A percentile compares a stretch with the other conserved stretches of the same genome.
Conservation (phyloP, 805 yeast genomes). For the Zygosaccharomyces pseudorouxii region DNA sequence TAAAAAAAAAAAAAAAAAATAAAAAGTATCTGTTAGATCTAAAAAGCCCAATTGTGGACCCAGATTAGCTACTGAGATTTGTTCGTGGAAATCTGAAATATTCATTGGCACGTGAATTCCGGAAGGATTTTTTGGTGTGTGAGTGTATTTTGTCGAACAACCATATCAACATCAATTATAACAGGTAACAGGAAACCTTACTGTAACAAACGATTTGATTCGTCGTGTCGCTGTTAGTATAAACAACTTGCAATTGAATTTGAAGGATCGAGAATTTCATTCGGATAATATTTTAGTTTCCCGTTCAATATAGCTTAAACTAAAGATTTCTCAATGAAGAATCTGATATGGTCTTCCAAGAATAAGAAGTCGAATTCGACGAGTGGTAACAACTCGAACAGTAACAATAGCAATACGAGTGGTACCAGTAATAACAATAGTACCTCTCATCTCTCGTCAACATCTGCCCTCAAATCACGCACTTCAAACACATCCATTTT, state of each 20-base stretch:
- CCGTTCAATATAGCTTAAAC: neutral
- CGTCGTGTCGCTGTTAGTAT: too few relatives aligned
- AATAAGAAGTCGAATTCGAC: slow-evolving; percentile 15
- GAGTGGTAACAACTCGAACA: neutral
- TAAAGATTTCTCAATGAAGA: slow-evolving; percentile 15
- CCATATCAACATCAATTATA: too few relatives aligned
- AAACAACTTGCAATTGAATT: too few relatives aligned
- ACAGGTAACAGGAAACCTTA: too few relatives aligned
- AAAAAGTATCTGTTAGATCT: neutral
- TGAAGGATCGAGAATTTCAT: too few relatives aligned
- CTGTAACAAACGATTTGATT: too few relatives aligned
- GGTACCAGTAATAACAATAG: neutral
- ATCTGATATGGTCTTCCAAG: slow-evolving; percentile 26
- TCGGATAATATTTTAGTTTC: neutral
- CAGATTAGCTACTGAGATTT: too few relatives aligned
- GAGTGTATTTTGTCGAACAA: neutral
- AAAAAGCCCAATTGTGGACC: neutral
- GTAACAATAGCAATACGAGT: neutral
- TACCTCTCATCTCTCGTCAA: neutral
- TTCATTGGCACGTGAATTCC: neutral
- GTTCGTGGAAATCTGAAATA: neutral
- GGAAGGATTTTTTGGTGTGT: neutral
- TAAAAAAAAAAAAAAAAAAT: neutral
- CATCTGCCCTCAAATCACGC: slow-evolving; percentile 1
- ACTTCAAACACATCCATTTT: slow-evolving; percentile 1